phyloP scores from a whole-genome alignment of 1,284 basidiomycete genomes.

The Trichosporon faecale region DNA sequence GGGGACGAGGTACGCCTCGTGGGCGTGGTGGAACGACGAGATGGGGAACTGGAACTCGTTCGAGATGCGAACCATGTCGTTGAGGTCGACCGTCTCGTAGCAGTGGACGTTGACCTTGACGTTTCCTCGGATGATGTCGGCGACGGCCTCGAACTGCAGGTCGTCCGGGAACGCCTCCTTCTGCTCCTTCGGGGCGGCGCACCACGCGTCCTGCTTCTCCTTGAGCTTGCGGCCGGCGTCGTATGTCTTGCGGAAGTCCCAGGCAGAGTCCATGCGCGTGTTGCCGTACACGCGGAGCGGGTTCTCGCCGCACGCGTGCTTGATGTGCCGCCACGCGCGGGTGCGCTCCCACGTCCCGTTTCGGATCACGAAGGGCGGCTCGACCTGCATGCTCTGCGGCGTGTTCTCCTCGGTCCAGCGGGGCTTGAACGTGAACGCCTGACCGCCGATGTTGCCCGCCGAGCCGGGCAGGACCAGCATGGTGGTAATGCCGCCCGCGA shows the following conservation, averaged over 20 bases:
- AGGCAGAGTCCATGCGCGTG: conserved; percentile 60
- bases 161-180: conserved; percentile 65
- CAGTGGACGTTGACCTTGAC: conserved; percentile 73
- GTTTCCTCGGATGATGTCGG: conserved; percentile 71
- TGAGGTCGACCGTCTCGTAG: conserved; percentile 74
- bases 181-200: conserved; percentile 56
- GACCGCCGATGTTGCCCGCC: conserved; percentile 48
- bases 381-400: conserved; percentile 52
- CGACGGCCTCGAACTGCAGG: conserved; percentile 77
- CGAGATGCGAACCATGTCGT: conserved; percentile 60
- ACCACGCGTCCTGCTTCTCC: conserved; percentile 67
- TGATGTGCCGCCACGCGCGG: conserved; percentile 47
- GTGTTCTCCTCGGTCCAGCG: conserved; percentile 51
- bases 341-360: conserved; percentile 39
- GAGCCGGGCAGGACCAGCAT: conserved; percentile 56
- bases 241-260: conserved; percentile 63
- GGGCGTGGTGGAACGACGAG: conserved; percentile 54
- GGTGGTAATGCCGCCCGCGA: conserved; percentile 57
- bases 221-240: conserved; percentile 71
- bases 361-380: conserved; percentile 49
- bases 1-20: conserved; percentile 77
- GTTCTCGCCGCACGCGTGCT: conserved; percentile 56
- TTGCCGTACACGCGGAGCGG: conserved; percentile 54
- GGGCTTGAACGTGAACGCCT: conserved; percentile 57
- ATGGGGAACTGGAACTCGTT: conserved; percentile 64